These are phyloP conservation scores for Ambrosiella cleistominuta DNA, from an alignment of 2,329 filamentous ascomycete genomes.

Conservation along the genomic window DNA sequence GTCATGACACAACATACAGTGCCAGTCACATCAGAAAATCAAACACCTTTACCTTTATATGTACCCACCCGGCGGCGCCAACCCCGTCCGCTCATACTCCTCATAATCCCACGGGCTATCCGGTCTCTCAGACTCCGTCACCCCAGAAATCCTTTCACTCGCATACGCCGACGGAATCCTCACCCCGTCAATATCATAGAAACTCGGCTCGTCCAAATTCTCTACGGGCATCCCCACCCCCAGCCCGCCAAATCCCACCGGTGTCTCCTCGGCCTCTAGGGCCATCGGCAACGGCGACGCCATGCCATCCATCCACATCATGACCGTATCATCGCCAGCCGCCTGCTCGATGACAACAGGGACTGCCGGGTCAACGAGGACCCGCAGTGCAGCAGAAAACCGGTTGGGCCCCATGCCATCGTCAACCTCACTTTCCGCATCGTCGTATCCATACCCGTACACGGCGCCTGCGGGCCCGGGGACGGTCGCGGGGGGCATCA, in stretches of 20 bases:
- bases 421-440: constrained; percentile 1
- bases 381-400: background rate
- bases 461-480: background rate
- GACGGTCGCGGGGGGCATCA: background rate
- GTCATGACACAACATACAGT: background rate
- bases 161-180: constrained; percentile 7
- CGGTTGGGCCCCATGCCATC: background rate
- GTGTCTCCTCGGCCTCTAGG: background rate
- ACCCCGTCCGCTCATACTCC: background rate
- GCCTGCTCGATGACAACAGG: background rate
- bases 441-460: constrained; percentile 9
- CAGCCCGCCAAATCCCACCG: background rate
- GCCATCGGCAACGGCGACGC: constrained; percentile 4
- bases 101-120: constrained; percentile 10
- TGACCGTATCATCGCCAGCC: constrained; percentile 4
- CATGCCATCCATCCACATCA: constrained; percentile 12
- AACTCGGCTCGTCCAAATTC: background rate
- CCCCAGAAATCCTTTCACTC: background rate
- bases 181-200: constrained; percentile 1
- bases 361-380: background rate
- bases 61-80: background rate
- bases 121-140: background rate
- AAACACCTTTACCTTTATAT: background rate
- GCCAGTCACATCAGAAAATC: background rate
- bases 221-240: background rate